Conservation (phyloP, 2,329 filamentous ascomycete genomes). For the Ophiocordyceps sinensis region DNA sequence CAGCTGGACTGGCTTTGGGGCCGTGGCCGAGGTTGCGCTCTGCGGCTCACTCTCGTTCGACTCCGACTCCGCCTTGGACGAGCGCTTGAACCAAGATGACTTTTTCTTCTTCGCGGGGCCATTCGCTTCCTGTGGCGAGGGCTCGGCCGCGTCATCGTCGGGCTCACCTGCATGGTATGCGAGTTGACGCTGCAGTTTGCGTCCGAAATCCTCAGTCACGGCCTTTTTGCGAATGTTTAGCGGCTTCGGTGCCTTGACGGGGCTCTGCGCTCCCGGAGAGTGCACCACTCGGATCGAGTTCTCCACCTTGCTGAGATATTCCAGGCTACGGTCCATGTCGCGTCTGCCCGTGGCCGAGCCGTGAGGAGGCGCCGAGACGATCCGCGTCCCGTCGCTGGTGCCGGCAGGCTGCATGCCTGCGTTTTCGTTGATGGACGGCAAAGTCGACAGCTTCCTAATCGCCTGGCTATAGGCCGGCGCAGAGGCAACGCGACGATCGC, state of each 20-base stretch:
- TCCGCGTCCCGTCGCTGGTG: slow-evolving; percentile 23
- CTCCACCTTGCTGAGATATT: slow-evolving; percentile 30
- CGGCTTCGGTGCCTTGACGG: slow-evolving; percentile 20
- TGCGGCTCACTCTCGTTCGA: not conserved
- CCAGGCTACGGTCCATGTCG: slow-evolving; percentile 18
- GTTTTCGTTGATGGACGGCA: slow-evolving; percentile 37
- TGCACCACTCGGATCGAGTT: slow-evolving; percentile 42
- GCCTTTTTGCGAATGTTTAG: slow-evolving; percentile 28
- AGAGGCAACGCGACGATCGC: slow-evolving; percentile 33
- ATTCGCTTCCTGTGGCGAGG: slow-evolving; percentile 6
- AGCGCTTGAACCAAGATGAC: slow-evolving; percentile 36
- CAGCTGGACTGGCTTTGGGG: slow-evolving; percentile 5
- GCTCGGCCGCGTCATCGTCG: slow-evolving; percentile 7
- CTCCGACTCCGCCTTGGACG: slow-evolving; percentile 21
- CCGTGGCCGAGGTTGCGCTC: slow-evolving; percentile 1
- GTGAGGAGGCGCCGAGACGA: slow-evolving; percentile 31
- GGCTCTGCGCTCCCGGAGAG: slow-evolving; percentile 25
- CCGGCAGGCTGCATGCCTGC: slow-evolving; percentile 6
- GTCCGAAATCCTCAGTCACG: slow-evolving; percentile 9
- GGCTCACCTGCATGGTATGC: slow-evolving; percentile 5
- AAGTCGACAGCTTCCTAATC: slow-evolving; percentile 20
- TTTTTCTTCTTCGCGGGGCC: slow-evolving; percentile 26
- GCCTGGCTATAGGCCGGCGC: slow-evolving; percentile 32
- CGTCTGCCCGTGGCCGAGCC: slow-evolving; percentile 12
- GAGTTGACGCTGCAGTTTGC: slow-evolving; percentile 7